Percentiles rank a stretch among this genome's conserved stretches.
phyloP scores from a whole-genome alignment of 2,329 filamentous ascomycete species.

The Colletotrichum sp. region DNA sequence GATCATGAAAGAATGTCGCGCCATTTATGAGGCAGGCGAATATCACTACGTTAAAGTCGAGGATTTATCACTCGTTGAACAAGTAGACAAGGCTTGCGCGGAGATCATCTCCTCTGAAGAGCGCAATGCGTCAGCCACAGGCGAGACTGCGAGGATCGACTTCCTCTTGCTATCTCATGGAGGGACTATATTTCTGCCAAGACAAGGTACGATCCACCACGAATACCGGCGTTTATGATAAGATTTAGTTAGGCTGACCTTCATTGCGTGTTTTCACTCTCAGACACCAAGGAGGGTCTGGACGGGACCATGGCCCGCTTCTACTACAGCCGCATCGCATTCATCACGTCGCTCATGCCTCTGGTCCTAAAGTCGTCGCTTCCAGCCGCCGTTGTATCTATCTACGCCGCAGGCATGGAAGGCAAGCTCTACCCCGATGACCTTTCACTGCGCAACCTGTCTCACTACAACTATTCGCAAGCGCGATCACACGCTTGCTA shows the following conservation, averaged over 20 bases:
- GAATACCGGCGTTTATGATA: background rate
- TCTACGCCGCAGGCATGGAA: background rate
- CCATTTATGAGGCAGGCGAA: background rate
- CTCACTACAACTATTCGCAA: background rate
- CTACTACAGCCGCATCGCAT: background rate
- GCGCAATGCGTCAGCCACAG: background rate
- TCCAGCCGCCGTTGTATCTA: background rate
- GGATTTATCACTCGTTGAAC: background rate
- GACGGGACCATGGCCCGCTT: background rate
- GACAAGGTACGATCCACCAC: background rate
- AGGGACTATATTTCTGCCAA: background rate
- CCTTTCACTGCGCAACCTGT: background rate
- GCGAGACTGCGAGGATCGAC: background rate
- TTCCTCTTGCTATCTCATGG: background rate
- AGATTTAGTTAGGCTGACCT: background rate
- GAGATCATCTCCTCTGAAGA: background rate
- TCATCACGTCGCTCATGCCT: background rate
- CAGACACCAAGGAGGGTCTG: background rate
- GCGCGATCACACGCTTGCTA: background rate
- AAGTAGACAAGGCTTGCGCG: background rate
- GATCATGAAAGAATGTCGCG: background rate
- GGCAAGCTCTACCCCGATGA: background rate
- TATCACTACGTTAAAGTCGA: background rate
- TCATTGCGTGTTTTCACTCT: background rate
- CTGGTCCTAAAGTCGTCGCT: background rate